phyloP scores from a whole-genome alignment of 305 asterid genomes.

The Solanum hybrid region DNA sequence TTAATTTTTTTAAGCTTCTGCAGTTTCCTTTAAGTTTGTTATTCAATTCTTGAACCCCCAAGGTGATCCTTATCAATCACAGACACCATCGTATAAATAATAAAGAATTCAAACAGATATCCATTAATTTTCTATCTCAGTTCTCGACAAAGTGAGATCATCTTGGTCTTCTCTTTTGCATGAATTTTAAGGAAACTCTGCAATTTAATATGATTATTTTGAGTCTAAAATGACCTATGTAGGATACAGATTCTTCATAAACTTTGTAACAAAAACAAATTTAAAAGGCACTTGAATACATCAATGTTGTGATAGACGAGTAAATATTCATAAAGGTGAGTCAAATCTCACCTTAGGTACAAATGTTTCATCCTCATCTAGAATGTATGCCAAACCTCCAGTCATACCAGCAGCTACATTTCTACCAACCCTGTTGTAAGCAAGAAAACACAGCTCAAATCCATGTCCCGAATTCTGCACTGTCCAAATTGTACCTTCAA shows the following conservation, averaged over 20 bases:
- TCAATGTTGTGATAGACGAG: background rate
- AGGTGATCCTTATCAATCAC: background rate
- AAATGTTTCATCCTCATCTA: constrained; percentile 90
- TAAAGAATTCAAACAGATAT: background rate
- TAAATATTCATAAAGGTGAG: background rate
- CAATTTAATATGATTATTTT: background rate
- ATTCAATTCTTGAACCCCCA: background rate
- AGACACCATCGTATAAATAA: background rate
- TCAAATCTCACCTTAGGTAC: constrained; percentile 56
- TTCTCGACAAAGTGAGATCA: background rate
- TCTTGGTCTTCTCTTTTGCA: background rate
- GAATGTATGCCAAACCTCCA: constrained; percentile 88
- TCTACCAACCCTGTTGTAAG: constrained; percentile 72
- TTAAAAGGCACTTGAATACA: background rate
- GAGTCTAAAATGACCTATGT: background rate
- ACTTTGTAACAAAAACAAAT: background rate
- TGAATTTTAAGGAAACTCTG: background rate
- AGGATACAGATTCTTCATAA: background rate
- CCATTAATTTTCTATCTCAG: background rate
- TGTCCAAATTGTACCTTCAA: background rate
- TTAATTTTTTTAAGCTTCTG: background rate
- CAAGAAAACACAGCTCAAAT: constrained; percentile 1
- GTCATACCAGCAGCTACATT: constrained; percentile 99
- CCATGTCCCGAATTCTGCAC: background rate
- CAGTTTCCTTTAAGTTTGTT: background rate